These are phyloP conservation scores for Eutrema heterophyllum DNA, from an alignment of 345 rosid genomes.

Conservation along the genomic window DNA sequence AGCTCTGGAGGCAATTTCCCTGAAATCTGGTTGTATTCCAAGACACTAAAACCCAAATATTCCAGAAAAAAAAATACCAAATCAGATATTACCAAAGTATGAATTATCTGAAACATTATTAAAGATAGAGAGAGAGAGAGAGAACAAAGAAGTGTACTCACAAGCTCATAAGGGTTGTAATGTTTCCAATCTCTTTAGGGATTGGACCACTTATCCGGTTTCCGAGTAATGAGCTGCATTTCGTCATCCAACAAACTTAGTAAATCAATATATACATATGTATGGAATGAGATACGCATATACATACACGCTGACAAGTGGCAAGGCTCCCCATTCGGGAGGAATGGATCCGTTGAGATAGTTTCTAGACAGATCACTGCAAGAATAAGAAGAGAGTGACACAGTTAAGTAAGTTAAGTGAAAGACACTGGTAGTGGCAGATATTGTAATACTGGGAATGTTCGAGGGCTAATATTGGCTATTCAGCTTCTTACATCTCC, in stretches of 20 bases:
- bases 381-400: background rate
- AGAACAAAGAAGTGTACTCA: constrained; percentile 26
- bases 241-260: constrained; percentile 5
- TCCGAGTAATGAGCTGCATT: constrained; percentile 41
- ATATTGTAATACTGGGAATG: background rate
- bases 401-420: background rate
- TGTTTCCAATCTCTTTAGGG: constrained; percentile 48
- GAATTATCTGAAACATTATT: background rate
- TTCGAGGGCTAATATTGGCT: background rate
- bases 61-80: background rate
- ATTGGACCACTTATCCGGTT: constrained; percentile 47
- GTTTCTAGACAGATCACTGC: constrained; percentile 50
- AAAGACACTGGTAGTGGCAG: background rate
- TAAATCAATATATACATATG: constrained; percentile 3
- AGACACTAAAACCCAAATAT: constrained; percentile 12
- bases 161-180: constrained; percentile 38
- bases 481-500: constrained; percentile 34
- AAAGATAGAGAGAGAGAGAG: background rate
- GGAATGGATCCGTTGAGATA: constrained; percentile 51
- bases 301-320: constrained; percentile 36
- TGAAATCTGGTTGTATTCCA: constrained; percentile 38
- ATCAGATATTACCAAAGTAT: background rate
- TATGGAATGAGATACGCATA: background rate
- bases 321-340: constrained; percentile 43
- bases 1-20: constrained; percentile 45